phyloP scores from a whole-genome alignment of 176 grass and related monocot species.

The Raddia guianensis region DNA sequence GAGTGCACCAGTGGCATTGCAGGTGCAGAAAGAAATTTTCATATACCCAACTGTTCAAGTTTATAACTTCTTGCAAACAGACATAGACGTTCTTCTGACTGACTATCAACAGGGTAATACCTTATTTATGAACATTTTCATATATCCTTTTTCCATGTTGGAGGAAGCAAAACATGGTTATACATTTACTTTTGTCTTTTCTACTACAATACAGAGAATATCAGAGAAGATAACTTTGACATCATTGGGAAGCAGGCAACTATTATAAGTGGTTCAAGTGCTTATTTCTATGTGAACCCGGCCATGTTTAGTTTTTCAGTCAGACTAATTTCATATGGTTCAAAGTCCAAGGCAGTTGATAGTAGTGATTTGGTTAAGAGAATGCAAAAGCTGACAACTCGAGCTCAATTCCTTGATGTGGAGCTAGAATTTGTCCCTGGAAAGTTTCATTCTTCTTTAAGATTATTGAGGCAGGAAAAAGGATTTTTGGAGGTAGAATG shows the following conservation, averaged over 20 bases:
- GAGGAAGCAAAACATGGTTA: slow-evolving; percentile 32
- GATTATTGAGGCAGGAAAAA: slow-evolving; percentile 71
- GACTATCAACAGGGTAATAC: slow-evolving; percentile 59
- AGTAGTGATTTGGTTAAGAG: slow-evolving; percentile 68
- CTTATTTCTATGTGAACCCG: slow-evolving; percentile 87
- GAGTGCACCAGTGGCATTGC: slow-evolving; percentile 55
- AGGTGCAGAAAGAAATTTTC: slow-evolving; percentile 77
- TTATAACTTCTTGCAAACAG: slow-evolving; percentile 82
- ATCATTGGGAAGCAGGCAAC: slow-evolving; percentile 61
- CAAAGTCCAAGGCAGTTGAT: slow-evolving; percentile 68
- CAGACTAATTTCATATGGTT: slow-evolving; percentile 62
- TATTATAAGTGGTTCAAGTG: slow-evolving; percentile 64
- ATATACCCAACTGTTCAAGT: slow-evolving; percentile 86
- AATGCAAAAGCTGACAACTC: slow-evolving; percentile 64
- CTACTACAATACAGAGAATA: slow-evolving; percentile 57
- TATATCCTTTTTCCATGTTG: too few relatives aligned
- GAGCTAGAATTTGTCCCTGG: slow-evolving; percentile 72
- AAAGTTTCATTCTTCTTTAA: slow-evolving; percentile 70
- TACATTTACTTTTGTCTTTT: slow-evolving; percentile 35
- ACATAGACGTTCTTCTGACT: slow-evolving; percentile 62
- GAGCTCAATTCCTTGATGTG: slow-evolving; percentile 74
- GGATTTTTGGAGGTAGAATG: slow-evolving; percentile 76
- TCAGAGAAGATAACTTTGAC: slow-evolving; percentile 38
- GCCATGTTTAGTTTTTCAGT: slow-evolving; percentile 63
- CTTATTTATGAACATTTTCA: slow-evolving; percentile 40